Base-by-base conservation (phyloP, 495 filamentous ascomycete species). In the Neurospora sp. region DNA sequence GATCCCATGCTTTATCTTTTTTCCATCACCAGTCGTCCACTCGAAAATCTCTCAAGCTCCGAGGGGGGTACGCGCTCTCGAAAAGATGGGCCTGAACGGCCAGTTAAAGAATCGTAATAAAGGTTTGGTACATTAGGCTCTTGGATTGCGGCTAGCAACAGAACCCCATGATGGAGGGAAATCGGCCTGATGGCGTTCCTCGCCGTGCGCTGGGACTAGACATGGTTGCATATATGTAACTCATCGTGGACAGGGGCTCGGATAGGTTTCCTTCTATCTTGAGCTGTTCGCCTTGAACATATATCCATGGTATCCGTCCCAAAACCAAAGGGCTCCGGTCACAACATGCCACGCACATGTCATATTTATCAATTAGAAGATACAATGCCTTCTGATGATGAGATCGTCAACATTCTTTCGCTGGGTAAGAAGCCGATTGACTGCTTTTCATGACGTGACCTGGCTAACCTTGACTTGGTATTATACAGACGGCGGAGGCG, bases 401-500 rank as follows among this genome's bases (percentile, higher is more conserved):
- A 72, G 20, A 11, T 72, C 16, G 20, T 74, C 27, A 78, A 78
- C 12, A 73, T 78, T 4, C 70, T 78, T 16, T 73, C 73, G 9
- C 69, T 78, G 20, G 76, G 76, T 78, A 70, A 37, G 74, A 16
- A 42, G 14, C 14, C 18, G 14, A 16, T 61, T 18, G 41, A 18
- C 14, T 42, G 14, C 14, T 42, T 42, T 16, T 42, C 41, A 14
- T 42, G 5, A 42, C 18, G 14, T 42, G 14, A 18, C 41, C 14
- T 16, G 40, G 40, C 40, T 42, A 42, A 42, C 41, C 5, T 41
- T 5, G 16, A 14, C 12, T 41, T 39, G 22, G 2, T 31, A 2
- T 68, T 41, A 41, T 5, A 16, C 41, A 80, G 82, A 84, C 73
- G 82, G 82, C 16, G 82, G 82, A 2, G 82, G 82, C 2, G 76